Evolutionary conservation across 1,284 basidiomycete genomes (phyloP), one percentile per base, ranked within the genome.

Genomic region (Cryptococcus sp.): DNA sequence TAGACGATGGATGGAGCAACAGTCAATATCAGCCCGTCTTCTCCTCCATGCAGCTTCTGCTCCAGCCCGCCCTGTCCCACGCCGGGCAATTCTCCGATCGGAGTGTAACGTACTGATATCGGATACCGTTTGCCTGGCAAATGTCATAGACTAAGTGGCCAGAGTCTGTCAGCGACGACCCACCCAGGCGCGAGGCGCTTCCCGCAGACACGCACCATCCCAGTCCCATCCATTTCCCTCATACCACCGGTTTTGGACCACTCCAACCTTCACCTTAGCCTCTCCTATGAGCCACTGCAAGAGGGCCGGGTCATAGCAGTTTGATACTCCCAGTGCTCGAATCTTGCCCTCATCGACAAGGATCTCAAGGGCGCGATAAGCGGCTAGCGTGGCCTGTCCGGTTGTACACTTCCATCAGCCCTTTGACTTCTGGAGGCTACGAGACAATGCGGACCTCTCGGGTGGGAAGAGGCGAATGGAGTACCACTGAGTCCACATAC

Each of bases 201-300:
- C 9, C 5, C 4, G 9, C 5, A 33, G 3, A 2, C 1, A 62
- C 72, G 56, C 46, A 72, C 73, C 84, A 2, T 80, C 79, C 57
- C 77, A 79, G 66, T 90, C 87, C 87, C 88, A 91, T 4, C 76
- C 79, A 64, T 89, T 91, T 11, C 85, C 84, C 69, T 90, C 84
- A 64, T 84, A 86, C 89, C 89, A 91, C 52, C 88, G 75, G 72
- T 90, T 89, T 75, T 89, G 89, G 15, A 91, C 87, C 23, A 89
- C 81, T 56, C 85, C 81, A 2, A 87, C 82, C 57, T 80, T 80
- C 36, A 86, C 80, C 18, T 57, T 59, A 1, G 66, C 72, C 23
- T 69, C 59, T 4, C 79, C 74, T 36, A 80, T 80, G 40, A 89
- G 70, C 42, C 80, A 79, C 42, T 79, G 72, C 15, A 91, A 80